Conservation (phyloP, 202 grass and related monocot species). For the Zizania palustris region DNA sequence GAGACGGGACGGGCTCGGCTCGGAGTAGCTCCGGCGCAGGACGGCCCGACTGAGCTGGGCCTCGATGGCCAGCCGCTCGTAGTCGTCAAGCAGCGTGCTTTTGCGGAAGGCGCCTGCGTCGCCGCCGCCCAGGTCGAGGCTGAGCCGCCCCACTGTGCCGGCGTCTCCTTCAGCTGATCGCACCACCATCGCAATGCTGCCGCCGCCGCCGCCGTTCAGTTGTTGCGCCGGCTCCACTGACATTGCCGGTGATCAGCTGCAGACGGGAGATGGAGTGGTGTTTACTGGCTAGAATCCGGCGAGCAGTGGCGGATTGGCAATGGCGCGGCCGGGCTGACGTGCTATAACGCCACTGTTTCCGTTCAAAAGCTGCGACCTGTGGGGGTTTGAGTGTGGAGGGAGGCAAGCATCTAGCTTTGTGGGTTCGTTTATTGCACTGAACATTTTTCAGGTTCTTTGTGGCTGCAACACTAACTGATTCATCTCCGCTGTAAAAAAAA, state of each 20-base stretch:
- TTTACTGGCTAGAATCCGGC: background rate
- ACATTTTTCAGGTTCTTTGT: background rate
- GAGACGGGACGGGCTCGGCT: conserved; percentile 46
- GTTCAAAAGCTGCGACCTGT: background rate
- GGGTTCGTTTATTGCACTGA: background rate
- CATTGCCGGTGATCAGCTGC: background rate
- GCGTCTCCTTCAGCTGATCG: background rate
- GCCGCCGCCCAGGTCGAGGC: conserved; percentile 41
- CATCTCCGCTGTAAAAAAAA: background rate
- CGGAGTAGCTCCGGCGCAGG: conserved; percentile 58
- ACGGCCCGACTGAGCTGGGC: conserved; percentile 55
- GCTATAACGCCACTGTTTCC: conserved; percentile 18
- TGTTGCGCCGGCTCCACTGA: background rate
- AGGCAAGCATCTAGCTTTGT: conserved; percentile 51
- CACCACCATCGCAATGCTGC: conserved; percentile 14
- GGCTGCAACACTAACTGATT: background rate
- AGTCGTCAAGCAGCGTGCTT: conserved; percentile 56
- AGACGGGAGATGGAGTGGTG: background rate
- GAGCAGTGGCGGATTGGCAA: background rate
- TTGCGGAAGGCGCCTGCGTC: conserved; percentile 9
- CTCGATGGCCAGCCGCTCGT: conserved; percentile 52
- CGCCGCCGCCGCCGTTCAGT: background rate
- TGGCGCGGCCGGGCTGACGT: conserved; percentile 1
- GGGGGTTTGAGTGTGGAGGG: conserved; percentile 39
- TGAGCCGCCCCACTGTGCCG: conserved; percentile 10